Conservation (phyloP, 192 early-diverging fungal species). For the Podila clonocystis region DNA sequence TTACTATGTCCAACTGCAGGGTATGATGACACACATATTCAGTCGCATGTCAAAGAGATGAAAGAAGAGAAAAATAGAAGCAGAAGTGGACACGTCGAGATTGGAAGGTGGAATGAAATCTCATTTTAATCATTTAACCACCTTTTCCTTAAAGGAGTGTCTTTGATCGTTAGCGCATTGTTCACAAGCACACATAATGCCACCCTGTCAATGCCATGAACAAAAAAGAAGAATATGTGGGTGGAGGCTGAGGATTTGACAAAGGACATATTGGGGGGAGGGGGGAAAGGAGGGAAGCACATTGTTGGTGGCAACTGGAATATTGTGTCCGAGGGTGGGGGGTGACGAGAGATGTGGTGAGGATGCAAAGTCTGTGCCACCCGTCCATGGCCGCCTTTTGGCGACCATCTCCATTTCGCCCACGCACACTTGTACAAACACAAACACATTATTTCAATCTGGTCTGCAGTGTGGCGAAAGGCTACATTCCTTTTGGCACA, state of each 20-base stretch:
- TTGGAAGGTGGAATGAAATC: constrained; percentile 37
- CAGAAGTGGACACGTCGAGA: constrained; percentile 8
- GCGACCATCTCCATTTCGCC: too few species aligned
- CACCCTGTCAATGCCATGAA: background rate
- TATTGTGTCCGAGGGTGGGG: background rate
- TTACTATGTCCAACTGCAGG: too few species aligned
- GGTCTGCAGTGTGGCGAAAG: too few species aligned
- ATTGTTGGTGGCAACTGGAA: constrained; percentile 1
- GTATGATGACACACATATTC: too few species aligned
- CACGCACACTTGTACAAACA: too few species aligned
- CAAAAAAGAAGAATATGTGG: background rate
- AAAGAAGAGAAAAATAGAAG: background rate
- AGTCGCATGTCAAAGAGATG: background rate
- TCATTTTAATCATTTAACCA: background rate
- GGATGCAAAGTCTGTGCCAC: too few species aligned
- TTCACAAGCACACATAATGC: background rate
- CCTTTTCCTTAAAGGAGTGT: background rate
- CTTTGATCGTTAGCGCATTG: background rate
- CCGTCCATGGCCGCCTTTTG: too few species aligned
- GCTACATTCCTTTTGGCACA: too few species aligned
- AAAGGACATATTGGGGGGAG: background rate
- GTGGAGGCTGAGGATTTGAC: background rate
- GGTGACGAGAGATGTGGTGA: background rate
- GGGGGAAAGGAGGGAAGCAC: background rate
- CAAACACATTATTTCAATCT: too few species aligned